Conservation (phyloP, 1,284 basidiomycete genomes). For the Chondrostereum purpureum region DNA sequence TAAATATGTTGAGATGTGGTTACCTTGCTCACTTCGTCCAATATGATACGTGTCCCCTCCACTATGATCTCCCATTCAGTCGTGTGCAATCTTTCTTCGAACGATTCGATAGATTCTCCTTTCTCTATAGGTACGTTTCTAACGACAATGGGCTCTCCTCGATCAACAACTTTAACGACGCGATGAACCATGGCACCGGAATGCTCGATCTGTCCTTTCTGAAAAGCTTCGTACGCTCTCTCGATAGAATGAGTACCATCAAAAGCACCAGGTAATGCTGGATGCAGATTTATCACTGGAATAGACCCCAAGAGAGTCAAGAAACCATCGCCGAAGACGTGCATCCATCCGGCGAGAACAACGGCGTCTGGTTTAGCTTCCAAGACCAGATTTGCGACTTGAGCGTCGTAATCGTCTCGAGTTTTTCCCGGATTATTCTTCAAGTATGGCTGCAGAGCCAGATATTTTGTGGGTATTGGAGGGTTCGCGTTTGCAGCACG, state of each 20-base stretch:
- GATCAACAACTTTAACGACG: slow-evolving; percentile 91
- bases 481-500: slow-evolving; percentile 68
- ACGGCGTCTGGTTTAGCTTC: slow-evolving; percentile 72
- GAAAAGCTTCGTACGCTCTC: slow-evolving; percentile 84
- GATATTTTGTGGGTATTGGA: slow-evolving; percentile 78
- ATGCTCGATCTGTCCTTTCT: slow-evolving; percentile 68
- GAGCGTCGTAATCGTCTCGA: slow-evolving; percentile 81
- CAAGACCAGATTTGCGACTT: slow-evolving; percentile 73
- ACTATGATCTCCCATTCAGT: slow-evolving; percentile 93
- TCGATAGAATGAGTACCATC: slow-evolving; percentile 90
- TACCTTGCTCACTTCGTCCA: slow-evolving; percentile 38
- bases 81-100: slow-evolving; percentile 77
- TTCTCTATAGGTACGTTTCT: slow-evolving; percentile 69
- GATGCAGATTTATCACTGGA: slow-evolving; percentile 95
- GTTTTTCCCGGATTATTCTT: slow-evolving; percentile 71
- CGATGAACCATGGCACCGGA: slow-evolving; percentile 94
- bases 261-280: slow-evolving; percentile 91
- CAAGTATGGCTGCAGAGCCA: slow-evolving; percentile 82
- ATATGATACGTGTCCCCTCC: slow-evolving; percentile 64
- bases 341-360: slow-evolving; percentile 98
- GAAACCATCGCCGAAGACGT: slow-evolving; percentile 64
- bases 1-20: too few relatives aligned
- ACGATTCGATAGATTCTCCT: slow-evolving; percentile 69
- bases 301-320: slow-evolving; percentile 46
- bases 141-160: slow-evolving; percentile 83